phyloP scores from a whole-genome alignment of 306 rosid species.

The Rosa rugosa region DNA sequence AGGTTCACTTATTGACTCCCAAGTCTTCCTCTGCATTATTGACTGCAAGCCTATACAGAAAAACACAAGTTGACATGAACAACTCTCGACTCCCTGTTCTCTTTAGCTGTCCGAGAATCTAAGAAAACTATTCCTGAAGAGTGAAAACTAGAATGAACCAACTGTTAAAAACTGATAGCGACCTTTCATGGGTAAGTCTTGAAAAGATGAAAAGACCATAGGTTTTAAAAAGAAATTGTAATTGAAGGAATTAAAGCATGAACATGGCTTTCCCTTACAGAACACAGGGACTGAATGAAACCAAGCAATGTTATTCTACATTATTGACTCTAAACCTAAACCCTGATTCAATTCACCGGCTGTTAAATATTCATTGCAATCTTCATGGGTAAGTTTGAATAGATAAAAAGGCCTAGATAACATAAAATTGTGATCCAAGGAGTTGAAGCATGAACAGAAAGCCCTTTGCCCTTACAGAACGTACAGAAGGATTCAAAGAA shows the following conservation, averaged over 20 bases:
- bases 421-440: background rate
- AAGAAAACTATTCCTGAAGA: background rate
- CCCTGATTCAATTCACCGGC: background rate
- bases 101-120: background rate
- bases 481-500: background rate
- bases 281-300: background rate
- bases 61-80: background rate
- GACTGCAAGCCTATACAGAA: background rate
- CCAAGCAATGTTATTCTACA: background rate
- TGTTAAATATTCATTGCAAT: background rate
- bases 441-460: background rate
- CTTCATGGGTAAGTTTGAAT: background rate
- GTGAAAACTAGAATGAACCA: background rate
- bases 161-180: background rate
- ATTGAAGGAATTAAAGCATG: background rate
- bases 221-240: background rate
- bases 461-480: background rate
- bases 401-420: background rate
- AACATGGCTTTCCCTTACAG: background rate
- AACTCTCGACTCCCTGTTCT: background rate
- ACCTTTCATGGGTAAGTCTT: background rate
- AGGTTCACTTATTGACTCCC: conserved; percentile 15
- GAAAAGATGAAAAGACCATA: no score
- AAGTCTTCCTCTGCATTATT: conserved; percentile 4
- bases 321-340: background rate